These are phyloP conservation scores for Juncus effusus DNA, from an alignment of 176 grass and related monocot species.

Conservation along the genomic window DNA sequence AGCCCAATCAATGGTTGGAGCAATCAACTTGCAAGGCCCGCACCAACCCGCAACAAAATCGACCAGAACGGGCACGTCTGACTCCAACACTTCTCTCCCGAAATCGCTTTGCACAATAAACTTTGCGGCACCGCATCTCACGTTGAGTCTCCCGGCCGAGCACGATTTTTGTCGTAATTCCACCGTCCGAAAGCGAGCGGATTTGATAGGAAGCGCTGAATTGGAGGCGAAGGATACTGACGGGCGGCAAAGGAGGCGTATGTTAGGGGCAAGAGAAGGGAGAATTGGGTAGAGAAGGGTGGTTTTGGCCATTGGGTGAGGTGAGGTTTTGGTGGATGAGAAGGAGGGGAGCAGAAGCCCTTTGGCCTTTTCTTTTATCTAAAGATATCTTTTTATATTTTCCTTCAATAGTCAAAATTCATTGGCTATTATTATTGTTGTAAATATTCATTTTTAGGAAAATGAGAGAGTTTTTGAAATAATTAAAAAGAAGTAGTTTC, in stretches of 20 bases:
- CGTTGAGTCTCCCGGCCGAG: constrained; percentile 20
- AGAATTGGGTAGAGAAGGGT: constrained; percentile 38
- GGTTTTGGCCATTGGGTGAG: constrained; percentile 36
- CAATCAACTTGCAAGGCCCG: constrained; percentile 87
- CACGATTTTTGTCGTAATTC: constrained; percentile 8
- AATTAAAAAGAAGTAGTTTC: too few species aligned
- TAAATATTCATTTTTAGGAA: too few species aligned
- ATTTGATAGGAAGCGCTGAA: constrained; percentile 2
- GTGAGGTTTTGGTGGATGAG: too few species aligned
- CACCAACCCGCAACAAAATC: constrained; percentile 98
- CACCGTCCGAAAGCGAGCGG: background rate
- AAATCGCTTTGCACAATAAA: constrained; percentile 63
- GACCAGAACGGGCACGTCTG: constrained; percentile 81
- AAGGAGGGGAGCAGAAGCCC: too few species aligned
- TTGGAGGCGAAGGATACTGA: background rate
- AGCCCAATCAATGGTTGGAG: constrained; percentile 81
- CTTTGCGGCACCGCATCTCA: constrained; percentile 52
- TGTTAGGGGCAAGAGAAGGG: constrained; percentile 32
- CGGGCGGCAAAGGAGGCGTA: constrained; percentile 6
- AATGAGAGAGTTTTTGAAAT: too few species aligned
- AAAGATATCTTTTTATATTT: too few species aligned
- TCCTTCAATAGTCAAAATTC: too few species aligned
- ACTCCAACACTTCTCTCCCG: constrained; percentile 61
- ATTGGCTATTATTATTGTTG: too few species aligned
- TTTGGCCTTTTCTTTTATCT: too few species aligned